Percentiles rank a stretch among this genome's conserved stretches.
These are phyloP conservation scores for Beauveria varroae DNA, from an alignment of 2,329 filamentous ascomycete species.

Conservation along the genomic window DNA sequence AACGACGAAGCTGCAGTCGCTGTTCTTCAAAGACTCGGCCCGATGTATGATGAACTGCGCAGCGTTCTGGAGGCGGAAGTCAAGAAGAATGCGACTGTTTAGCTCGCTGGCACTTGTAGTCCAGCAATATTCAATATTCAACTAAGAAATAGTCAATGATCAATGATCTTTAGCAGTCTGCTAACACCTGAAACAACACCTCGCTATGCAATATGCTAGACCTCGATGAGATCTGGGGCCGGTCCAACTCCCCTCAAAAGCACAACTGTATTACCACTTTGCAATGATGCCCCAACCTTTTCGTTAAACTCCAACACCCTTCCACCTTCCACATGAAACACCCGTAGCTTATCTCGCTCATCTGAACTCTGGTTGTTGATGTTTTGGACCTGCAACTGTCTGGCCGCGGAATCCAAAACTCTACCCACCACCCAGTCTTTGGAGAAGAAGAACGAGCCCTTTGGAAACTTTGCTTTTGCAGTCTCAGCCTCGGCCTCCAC, in stretches of 20 bases:
- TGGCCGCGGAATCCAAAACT: conserved; percentile 70
- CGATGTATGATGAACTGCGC: conserved; percentile 13
- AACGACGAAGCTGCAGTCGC: conserved; percentile 2
- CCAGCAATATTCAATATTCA: not conserved
- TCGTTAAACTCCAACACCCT: conserved; percentile 80
- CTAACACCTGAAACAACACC: not conserved
- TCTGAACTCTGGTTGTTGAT: conserved; percentile 70
- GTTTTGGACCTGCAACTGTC: conserved; percentile 70
- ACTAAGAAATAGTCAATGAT: not conserved
- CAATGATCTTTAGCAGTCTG: not conserved
- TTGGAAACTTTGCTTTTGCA: conserved; percentile 73
- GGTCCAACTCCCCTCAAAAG: conserved; percentile 77
- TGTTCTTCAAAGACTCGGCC: conserved; percentile 12
- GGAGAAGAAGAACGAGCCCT: conserved; percentile 72
- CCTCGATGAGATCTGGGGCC: conserved; percentile 64
- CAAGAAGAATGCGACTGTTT: not conserved
- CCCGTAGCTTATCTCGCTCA: conserved; percentile 71
- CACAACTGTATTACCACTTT: conserved; percentile 84
- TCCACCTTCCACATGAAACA: conserved; percentile 91
- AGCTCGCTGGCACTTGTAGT: not conserved
- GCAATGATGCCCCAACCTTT: conserved; percentile 66
- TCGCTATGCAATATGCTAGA: conserved; percentile 21
- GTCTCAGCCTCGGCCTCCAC: conserved; percentile 88
- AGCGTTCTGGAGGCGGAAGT: conserved; percentile 3
- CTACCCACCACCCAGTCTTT: conserved; percentile 86